These are phyloP conservation scores for Lachancea waltii DNA, from an alignment of 805 yeast species.

Conservation along the genomic window DNA sequence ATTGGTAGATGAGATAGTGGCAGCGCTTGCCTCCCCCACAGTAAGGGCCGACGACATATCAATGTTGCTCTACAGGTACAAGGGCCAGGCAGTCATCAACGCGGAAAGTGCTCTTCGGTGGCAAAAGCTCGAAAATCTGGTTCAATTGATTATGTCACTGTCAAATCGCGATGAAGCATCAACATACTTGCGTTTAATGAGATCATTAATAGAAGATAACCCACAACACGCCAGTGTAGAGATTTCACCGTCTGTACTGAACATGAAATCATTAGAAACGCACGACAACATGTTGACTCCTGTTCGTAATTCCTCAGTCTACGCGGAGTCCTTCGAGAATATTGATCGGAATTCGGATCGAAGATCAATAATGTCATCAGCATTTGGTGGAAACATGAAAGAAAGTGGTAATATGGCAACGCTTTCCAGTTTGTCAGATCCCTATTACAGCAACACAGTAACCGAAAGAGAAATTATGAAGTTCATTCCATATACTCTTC, in stretches of 20 bases:
- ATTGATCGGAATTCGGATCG: conserved; percentile 35
- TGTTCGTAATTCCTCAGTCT: conserved; percentile 19
- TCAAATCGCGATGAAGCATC: conserved; percentile 17
- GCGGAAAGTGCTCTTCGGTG: conserved; percentile 17
- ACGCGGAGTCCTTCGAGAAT: conserved; percentile 38
- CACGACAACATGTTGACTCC: conserved; percentile 18
- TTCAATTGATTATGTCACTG: conserved; percentile 16
- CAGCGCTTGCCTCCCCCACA: conserved; percentile 14
- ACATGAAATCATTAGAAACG: conserved; percentile 9
- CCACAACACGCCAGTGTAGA: conserved; percentile 4
- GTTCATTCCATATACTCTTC: conserved; percentile 45
- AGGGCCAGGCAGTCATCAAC: conserved; percentile 12
- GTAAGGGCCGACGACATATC: conserved; percentile 17
- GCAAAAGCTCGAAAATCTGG: conserved; percentile 18
- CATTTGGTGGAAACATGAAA: conserved; percentile 1
- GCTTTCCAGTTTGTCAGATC: conserved; percentile 19
- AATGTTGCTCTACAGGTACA: conserved; percentile 17
- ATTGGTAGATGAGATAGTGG: conserved; percentile 17
- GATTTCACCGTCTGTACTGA: conserved; percentile 4
- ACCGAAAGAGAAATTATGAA: conserved; percentile 39
- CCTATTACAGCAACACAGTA: conserved; percentile 32
- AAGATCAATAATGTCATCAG: conserved; percentile 32
- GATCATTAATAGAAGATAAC: conserved; percentile 14
- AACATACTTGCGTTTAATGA: conserved; percentile 17
- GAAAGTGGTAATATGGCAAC: conserved; percentile 14